These are phyloP conservation scores for Pisolithus thermaeus DNA, from an alignment of 1,284 basidiomycete genomes.

Conservation along the genomic window DNA sequence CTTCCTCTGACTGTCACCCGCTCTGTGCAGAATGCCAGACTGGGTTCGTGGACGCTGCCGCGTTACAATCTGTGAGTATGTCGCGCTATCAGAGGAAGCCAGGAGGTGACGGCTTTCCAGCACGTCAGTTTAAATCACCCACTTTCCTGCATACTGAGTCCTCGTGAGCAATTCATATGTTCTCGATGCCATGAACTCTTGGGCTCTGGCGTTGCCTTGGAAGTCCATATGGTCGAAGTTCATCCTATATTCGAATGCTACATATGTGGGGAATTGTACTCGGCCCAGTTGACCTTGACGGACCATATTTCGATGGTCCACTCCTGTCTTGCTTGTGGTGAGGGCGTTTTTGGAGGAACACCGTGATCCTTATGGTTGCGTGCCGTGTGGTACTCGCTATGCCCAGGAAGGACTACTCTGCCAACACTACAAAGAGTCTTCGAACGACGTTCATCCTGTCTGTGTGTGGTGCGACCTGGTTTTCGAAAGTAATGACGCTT, in stretches of 20 bases:
- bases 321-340: constrained; percentile 28
- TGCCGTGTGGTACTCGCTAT: constrained; percentile 19
- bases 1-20: constrained; percentile 12
- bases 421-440: constrained; percentile 22
- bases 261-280: constrained; percentile 21
- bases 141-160: constrained; percentile 7
- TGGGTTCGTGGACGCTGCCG: constrained; percentile 25
- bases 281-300: constrained; percentile 22
- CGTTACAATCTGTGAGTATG: constrained; percentile 16
- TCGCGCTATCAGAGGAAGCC: constrained; percentile 2
- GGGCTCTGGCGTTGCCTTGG: constrained; percentile 7
- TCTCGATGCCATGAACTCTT: constrained; percentile 8
- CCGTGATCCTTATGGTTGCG: constrained; percentile 22
- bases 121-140: constrained; percentile 14
- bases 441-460: constrained; percentile 20
- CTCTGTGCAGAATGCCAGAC: constrained; percentile 17
- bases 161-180: constrained; percentile 4
- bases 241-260: constrained; percentile 15
- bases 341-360: constrained; percentile 27
- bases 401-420: constrained; percentile 23
- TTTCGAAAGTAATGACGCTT: constrained; percentile 15
- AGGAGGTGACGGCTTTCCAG: constrained; percentile 7
- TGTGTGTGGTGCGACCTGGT: constrained; percentile 22
- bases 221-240: constrained; percentile 1
- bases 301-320: constrained; percentile 26